Conservation (phyloP, 148 eudicot genomes). For the Rhododendron griersonianum region DNA sequence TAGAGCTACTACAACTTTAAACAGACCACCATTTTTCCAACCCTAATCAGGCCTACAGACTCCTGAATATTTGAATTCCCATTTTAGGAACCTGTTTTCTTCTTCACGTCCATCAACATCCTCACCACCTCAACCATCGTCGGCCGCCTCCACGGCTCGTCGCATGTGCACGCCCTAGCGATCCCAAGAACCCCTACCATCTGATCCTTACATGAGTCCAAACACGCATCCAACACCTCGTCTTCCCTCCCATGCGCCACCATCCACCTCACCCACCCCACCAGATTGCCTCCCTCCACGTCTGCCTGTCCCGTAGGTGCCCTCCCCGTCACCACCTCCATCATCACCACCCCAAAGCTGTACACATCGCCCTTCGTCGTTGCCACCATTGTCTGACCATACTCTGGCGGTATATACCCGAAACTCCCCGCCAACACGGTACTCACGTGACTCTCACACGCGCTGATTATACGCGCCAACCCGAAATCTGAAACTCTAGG, state of each 20-base stretch:
- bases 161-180: slow-evolving; percentile 66
- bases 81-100: slow-evolving; percentile 12
- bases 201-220: slow-evolving; percentile 45
- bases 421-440: slow-evolving; percentile 83
- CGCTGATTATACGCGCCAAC: slow-evolving; percentile 83
- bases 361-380: slow-evolving; percentile 81
- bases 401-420: slow-evolving; percentile 95
- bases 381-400: slow-evolving; percentile 82
- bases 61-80: background rate
- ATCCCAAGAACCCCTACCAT: slow-evolving; percentile 63
- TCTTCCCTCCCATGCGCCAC: slow-evolving; percentile 42
- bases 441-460: slow-evolving; percentile 91
- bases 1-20: background rate
- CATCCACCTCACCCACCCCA: slow-evolving; percentile 91
- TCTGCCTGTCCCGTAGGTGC: slow-evolving; percentile 87
- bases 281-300: slow-evolving; percentile 84
- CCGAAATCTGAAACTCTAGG: slow-evolving; percentile 92
- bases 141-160: slow-evolving; percentile 76
- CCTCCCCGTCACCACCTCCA: slow-evolving; percentile 80
- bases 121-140: slow-evolving; percentile 77
- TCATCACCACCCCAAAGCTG: slow-evolving; percentile 93
- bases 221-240: slow-evolving; percentile 55
- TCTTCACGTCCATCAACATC: slow-evolving; percentile 47
- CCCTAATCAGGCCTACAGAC: background rate
- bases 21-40: background rate